These are phyloP conservation scores for Amanita polypyramis DNA, from an alignment of 768 basidiomycete genomes.

Conservation along the genomic window DNA sequence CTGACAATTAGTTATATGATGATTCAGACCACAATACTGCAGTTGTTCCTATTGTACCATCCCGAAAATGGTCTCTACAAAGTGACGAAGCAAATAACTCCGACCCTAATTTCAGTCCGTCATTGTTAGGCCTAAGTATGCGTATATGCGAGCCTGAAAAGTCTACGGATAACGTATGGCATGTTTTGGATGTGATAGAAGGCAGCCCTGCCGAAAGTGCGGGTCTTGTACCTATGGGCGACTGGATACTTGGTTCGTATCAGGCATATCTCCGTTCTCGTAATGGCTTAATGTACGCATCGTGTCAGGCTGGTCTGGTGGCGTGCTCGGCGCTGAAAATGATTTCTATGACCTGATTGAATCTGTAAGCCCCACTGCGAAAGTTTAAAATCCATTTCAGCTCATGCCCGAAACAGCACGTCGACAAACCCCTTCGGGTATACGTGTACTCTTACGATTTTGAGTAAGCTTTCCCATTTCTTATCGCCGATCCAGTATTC, in stretches of 20 bases:
- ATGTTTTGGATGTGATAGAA: slow-evolving; percentile 93
- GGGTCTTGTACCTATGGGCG: slow-evolving; percentile 86
- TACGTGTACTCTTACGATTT: slow-evolving; percentile 98
- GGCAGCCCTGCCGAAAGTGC: slow-evolving; percentile 95
- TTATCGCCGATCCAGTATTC: slow-evolving; percentile 5
- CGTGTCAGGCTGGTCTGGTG: slow-evolving; percentile 90
- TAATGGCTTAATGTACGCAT: slow-evolving; percentile 37
- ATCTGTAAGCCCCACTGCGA: slow-evolving; percentile 42
- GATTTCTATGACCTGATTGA: slow-evolving; percentile 97
- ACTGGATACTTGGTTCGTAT: slow-evolving; percentile 33
- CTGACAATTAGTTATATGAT: slow-evolving; percentile 10
- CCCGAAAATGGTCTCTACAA: slow-evolving; percentile 63
- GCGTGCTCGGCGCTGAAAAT: slow-evolving; percentile 79
- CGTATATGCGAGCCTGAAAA: slow-evolving; percentile 85
- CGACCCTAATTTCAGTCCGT: slow-evolving; percentile 52
- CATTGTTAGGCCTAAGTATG: slow-evolving; percentile 89
- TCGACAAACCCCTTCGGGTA: slow-evolving; percentile 86
- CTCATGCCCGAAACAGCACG: slow-evolving; percentile 43
- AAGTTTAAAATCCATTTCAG: background rate
- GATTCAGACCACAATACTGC: slow-evolving; percentile 8
- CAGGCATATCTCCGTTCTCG: background rate
- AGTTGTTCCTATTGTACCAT: slow-evolving; percentile 84
- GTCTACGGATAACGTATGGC: slow-evolving; percentile 93
- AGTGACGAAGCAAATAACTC: slow-evolving; percentile 27
- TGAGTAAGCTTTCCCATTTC: slow-evolving; percentile 48